Percentiles rank a stretch among this genome's conserved stretches.
Conservation (phyloP, 2,329 filamentous ascomycete genomes). For the Hymenoscyphus repandus region DNA sequence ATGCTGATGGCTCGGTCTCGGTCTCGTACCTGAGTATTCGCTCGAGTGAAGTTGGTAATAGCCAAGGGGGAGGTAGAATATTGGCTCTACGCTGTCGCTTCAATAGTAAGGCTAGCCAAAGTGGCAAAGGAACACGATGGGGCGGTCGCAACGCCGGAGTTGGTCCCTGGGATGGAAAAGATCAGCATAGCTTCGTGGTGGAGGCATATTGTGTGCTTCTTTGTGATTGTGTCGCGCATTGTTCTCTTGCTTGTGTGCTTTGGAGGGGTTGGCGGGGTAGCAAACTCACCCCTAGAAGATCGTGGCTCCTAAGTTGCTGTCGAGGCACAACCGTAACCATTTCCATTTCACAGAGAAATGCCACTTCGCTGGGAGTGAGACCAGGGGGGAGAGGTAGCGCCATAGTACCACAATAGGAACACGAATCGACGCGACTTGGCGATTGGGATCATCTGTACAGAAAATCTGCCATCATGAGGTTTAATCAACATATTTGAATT, state of each 20-base stretch:
- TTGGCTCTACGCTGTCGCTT: constrained; percentile 93
- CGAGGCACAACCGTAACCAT: constrained; percentile 88
- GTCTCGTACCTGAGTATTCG: constrained; percentile 79
- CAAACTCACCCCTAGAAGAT: constrained; percentile 73
- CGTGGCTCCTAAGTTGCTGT: constrained; percentile 79
- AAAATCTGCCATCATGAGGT: neutral
- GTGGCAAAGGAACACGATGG: constrained; percentile 70
- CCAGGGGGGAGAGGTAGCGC: constrained; percentile 36
- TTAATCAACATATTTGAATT: neutral
- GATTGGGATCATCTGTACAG: neutral
- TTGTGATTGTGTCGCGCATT: neutral
- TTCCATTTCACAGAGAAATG: constrained; percentile 97
- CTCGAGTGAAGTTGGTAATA: constrained; percentile 69
- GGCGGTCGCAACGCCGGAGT: constrained; percentile 75
- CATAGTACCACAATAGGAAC: constrained; percentile 20
- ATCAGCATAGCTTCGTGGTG: constrained; percentile 2
- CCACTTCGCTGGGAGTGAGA: constrained; percentile 80
- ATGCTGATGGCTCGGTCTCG: constrained; percentile 61
- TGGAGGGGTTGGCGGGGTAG: constrained; percentile 18
- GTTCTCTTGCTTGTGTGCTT: constrained; percentile 4
- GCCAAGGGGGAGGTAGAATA: constrained; percentile 86
- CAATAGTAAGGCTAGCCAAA: constrained; percentile 92
- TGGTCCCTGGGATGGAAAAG: constrained; percentile 54
- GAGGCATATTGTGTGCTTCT: neutral
- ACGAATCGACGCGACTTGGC: neutral